These are phyloP conservation scores for Rhizodiscina lignyota DNA, from an alignment of 495 filamentous ascomycete species.

Conservation along the genomic window DNA sequence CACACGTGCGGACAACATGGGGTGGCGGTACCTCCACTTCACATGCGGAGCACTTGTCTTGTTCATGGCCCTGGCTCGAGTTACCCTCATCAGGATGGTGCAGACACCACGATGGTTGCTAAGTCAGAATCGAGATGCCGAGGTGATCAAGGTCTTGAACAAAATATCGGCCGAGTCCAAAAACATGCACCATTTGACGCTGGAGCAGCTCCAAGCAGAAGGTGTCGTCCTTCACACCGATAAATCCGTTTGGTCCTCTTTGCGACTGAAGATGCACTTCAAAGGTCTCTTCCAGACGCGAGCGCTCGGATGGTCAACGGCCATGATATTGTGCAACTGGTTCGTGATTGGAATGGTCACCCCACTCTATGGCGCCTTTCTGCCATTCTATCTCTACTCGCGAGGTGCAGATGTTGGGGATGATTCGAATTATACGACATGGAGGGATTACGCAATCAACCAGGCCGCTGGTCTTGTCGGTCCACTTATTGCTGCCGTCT, in stretches of 20 bases:
- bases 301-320: slow-evolving; percentile 15
- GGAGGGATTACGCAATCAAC: slow-evolving; percentile 30
- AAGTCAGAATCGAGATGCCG: slow-evolving; percentile 17
- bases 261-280: slow-evolving; percentile 18
- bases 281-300: slow-evolving; percentile 15
- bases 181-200: slow-evolving; percentile 10
- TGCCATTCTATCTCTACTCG: slow-evolving; percentile 14
- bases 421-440: slow-evolving; percentile 19
- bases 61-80: slow-evolving; percentile 11
- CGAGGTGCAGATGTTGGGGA: slow-evolving; percentile 17
- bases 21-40: slow-evolving; percentile 23
- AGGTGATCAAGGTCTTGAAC: slow-evolving; percentile 10
- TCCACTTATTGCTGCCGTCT: slow-evolving; percentile 22
- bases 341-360: slow-evolving; percentile 23
- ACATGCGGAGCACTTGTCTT: slow-evolving; percentile 18
- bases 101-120: slow-evolving; percentile 20
- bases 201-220: slow-evolving; percentile 15
- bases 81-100: slow-evolving; percentile 16
- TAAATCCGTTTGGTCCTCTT: slow-evolving; percentile 17
- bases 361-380: slow-evolving; percentile 21
- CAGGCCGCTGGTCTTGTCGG: slow-evolving; percentile 24
- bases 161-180: slow-evolving; percentile 13
- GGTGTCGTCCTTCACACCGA: slow-evolving; percentile 18
- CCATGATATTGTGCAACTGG: slow-evolving; percentile 23
- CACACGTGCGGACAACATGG: slow-evolving; percentile 16